Conservation (phyloP, 2,329 filamentous ascomycete species). For the Colletotrichum horii region DNA sequence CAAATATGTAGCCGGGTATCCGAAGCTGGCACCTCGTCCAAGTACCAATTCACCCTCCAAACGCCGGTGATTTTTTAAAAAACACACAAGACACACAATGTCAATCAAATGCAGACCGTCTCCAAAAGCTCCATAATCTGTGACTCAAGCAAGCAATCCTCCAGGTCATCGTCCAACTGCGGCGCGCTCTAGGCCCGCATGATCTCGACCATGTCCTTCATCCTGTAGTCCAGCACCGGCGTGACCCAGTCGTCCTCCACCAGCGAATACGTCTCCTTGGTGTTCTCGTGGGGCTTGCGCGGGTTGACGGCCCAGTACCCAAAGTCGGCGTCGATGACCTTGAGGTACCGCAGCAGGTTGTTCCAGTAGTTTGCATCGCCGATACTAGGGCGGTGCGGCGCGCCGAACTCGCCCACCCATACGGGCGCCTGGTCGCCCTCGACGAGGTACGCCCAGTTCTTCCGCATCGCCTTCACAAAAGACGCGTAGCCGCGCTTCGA, state of each 20-base stretch:
- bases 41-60: background rate
- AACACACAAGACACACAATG: background rate
- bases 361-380: constrained; percentile 70
- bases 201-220: constrained; percentile 65
- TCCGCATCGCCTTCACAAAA: constrained; percentile 66
- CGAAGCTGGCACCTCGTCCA: constrained; percentile 10
- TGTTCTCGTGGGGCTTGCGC: constrained; percentile 63
- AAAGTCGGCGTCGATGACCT: constrained; percentile 65
- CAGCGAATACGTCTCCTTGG: constrained; percentile 64
- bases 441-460: constrained; percentile 71
- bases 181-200: constrained; percentile 38
- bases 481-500: constrained; percentile 64
- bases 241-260: constrained; percentile 70
- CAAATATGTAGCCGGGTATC: constrained; percentile 14
- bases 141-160: background rate
- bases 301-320: constrained; percentile 76
- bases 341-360: constrained; percentile 65
- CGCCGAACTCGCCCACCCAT: constrained; percentile 73
- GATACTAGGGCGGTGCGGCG: constrained; percentile 54
- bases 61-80: background rate
- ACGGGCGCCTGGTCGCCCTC: constrained; percentile 62
- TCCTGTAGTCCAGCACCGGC: constrained; percentile 64
- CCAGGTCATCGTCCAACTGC: background rate
- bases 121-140: background rate
- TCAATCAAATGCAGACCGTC: background rate